A percentile compares a stretch with the other conserved stretches of the same genome.
Conservation (phyloP, 2,329 filamentous ascomycete genomes). For the Fusarium nematophilum region DNA sequence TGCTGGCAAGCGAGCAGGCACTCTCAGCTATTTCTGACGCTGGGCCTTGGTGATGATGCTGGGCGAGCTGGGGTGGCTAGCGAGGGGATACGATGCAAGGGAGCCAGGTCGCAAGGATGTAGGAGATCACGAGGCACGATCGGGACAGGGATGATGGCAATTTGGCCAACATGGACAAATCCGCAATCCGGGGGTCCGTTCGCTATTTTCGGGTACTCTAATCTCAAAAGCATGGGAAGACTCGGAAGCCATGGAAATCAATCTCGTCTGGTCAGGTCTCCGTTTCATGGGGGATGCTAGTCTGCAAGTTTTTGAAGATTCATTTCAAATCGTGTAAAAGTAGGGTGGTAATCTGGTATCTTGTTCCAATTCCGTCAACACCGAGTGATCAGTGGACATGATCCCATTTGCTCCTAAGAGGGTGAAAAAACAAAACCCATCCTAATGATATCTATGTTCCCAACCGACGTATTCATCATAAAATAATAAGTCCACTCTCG, state of each 20-base stretch:
- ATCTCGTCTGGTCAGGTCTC: too few relatives aligned
- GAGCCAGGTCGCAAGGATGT: constrained; percentile 36
- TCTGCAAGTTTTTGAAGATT: constrained; percentile 31
- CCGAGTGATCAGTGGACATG: constrained; percentile 45
- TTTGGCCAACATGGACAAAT: constrained; percentile 32
- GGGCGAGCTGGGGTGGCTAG: constrained; percentile 1
- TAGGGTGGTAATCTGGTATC: constrained; percentile 40
- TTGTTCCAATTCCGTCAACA: constrained; percentile 44
- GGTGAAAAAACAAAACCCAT: constrained; percentile 30
- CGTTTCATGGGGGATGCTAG: constrained; percentile 7
- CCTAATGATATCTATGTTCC: constrained; percentile 46
- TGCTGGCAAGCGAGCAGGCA: constrained; percentile 15
- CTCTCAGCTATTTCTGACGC: not conserved
- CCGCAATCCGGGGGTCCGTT: constrained; percentile 12
- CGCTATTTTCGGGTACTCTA: constrained; percentile 9
- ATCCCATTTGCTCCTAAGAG: constrained; percentile 36
- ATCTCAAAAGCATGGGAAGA: constrained; percentile 14
- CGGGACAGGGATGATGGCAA: constrained; percentile 36
- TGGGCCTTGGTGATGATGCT: constrained; percentile 16
- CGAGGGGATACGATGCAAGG: constrained; percentile 31
- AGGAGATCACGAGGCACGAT: constrained; percentile 43
- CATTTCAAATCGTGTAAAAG: constrained; percentile 34
- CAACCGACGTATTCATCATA: constrained; percentile 44
- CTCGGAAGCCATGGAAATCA: constrained; percentile 4
- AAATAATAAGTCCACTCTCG: constrained; percentile 28